Percentiles rank a stretch among this genome's conserved stretches.
These are phyloP conservation scores for Hydnomerulius pinastri DNA, from an alignment of 768 basidiomycete genomes.

Conservation along the genomic window DNA sequence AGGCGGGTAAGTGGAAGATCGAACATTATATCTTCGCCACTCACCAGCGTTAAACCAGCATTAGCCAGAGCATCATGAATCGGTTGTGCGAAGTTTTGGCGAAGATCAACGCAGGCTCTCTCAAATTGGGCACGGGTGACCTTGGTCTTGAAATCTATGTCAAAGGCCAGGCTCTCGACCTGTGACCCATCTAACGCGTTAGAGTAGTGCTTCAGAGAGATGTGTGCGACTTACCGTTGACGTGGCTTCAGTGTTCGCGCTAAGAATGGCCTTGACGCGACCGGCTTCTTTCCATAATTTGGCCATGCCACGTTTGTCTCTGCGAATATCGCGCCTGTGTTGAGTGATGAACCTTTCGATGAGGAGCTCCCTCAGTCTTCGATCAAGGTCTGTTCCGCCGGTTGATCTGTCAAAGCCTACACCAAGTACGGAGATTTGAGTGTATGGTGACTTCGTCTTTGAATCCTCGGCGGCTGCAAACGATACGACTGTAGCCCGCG, in stretches of 20 bases:
- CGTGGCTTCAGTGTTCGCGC: conserved; percentile 83
- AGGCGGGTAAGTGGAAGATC: background rate
- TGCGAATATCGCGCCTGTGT: conserved; percentile 64
- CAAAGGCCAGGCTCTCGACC: conserved; percentile 88
- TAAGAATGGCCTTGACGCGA: conserved; percentile 88
- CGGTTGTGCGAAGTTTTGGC: conserved; percentile 62
- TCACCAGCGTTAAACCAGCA: conserved; percentile 68
- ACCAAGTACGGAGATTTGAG: conserved; percentile 76
- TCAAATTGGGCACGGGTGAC: conserved; percentile 83
- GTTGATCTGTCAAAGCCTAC: conserved; percentile 76
- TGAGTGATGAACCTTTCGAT: conserved; percentile 73
- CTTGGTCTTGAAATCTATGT: conserved; percentile 86
- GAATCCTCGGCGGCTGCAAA: conserved; percentile 53
- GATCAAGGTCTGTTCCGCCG: conserved; percentile 86
- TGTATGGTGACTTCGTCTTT: conserved; percentile 55
- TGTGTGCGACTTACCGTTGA: conserved; percentile 54
- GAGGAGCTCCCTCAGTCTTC: conserved; percentile 79
- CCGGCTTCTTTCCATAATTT: conserved; percentile 94
- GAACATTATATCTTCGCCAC: conserved; percentile 16
- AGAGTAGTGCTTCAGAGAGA: conserved; percentile 4
- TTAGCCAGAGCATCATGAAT: conserved; percentile 70
- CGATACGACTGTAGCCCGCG: conserved; percentile 74
- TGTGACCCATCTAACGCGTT: conserved; percentile 26
- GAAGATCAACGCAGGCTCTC: conserved; percentile 65
- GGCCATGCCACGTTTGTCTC: conserved; percentile 83